A percentile compares a stretch with the other conserved stretches of the same genome.
These are phyloP conservation scores for Aureobasidium lini DNA, from an alignment of 2,329 filamentous ascomycete species.

Conservation along the genomic window DNA sequence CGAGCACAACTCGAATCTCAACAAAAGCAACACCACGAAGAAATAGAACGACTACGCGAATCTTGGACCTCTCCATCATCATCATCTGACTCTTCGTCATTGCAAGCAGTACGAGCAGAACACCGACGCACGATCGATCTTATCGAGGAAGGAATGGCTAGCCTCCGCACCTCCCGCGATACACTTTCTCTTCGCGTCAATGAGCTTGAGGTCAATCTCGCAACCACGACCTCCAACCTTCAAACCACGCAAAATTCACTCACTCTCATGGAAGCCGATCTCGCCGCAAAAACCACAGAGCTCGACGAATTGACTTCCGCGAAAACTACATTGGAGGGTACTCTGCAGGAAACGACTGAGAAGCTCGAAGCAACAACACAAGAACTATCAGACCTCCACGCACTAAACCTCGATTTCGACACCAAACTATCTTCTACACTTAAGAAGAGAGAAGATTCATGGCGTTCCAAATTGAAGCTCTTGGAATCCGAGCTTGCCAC, in stretches of 20 bases:
- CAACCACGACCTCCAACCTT: not conserved
- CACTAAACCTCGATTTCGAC: slow-evolving; percentile 14
- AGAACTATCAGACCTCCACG: slow-evolving; percentile 18
- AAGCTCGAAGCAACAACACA: not conserved
- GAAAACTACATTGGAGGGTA: not conserved
- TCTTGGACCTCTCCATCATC: not conserved
- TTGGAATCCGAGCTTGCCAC: not conserved
- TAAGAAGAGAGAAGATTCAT: slow-evolving; percentile 1
- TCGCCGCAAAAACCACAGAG: slow-evolving; percentile 10
- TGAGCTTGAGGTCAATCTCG: slow-evolving; percentile 18
- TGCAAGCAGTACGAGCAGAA: not conserved
- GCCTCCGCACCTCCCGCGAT: slow-evolving; percentile 5
- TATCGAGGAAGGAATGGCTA: slow-evolving; percentile 5
- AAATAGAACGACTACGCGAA: not conserved
- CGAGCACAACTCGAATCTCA: not conserved
- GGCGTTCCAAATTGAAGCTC: not conserved
- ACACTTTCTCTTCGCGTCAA: slow-evolving; percentile 8
- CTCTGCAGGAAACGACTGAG: too few species aligned
- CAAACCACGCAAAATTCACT: slow-evolving; percentile 14
- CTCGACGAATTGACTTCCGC: not conserved
- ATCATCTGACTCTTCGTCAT: not conserved
- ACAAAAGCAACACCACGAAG: not conserved
- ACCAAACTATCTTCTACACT: not conserved
- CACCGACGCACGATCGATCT: slow-evolving; percentile 4
- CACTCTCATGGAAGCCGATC: slow-evolving; percentile 17